Evolutionary conservation across 768 basidiomycete species (phyloP), one percentile per base, ranked within the genome.

Genomic region (Suillus placidus): DNA sequence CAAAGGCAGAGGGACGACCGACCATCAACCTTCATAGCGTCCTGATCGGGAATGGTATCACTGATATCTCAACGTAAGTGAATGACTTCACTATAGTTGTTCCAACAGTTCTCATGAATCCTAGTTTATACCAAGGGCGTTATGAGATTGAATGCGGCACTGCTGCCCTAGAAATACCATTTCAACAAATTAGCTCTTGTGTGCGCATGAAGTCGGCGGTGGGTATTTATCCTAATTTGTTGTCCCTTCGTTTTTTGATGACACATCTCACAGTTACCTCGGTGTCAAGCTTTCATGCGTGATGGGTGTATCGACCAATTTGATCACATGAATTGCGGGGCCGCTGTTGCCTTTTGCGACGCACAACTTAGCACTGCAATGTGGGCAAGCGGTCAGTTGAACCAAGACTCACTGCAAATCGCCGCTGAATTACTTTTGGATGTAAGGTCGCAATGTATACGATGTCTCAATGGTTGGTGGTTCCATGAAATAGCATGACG

Each of bases 21-120:
- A 77, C 81, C 3, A 80, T 94, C 68, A 93, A 93, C 73, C 79
- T 94, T 6, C 78, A 85, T 63, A 89, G 86, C 64, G 82, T 91
- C n/a, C 79, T 93, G 74, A 93, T 94, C 64, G 92, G 89, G 5
- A 90, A 90, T 68, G 88, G 90, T 20, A 80, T 85, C 67, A 88
- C 86, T 2, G 88, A 89, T 68, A 77, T 82, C 43, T 80, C 78
- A 8, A 84, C 80, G 74, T 85, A 79, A 76, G 72, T 71, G 37
- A 23, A 34, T n/a, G 13, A 72, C 47, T 45, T 55, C 30, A 35
- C 43, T 62, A 30, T 23, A 34, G 7, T 7, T n/a, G 3, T 6
- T n/a, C 18, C 16, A 42, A 14, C 37, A 38, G 20, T 60, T 57
- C 61, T 42, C 51, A 51, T 23, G 32, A 49, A 34, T 62, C 43